Percentiles rank a stretch among this genome's conserved stretches.
Conservation (phyloP, 371 early-diverging fungal genomes). For the Fennellomyces sp. region DNA sequence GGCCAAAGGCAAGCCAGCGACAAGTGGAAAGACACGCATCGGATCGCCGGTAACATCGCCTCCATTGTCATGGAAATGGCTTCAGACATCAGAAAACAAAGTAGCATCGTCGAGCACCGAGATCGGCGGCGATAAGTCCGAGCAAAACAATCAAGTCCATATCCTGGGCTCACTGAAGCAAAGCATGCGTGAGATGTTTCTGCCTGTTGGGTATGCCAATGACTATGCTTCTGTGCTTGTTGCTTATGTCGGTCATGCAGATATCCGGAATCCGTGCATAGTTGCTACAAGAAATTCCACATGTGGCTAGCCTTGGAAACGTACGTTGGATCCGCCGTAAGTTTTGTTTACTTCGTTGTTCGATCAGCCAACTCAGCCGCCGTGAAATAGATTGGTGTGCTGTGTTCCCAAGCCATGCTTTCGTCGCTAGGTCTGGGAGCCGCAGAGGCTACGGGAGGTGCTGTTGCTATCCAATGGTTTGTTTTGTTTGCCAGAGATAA, state of each 20-base stretch:
- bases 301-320: slow-evolving; percentile 70
- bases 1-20: slow-evolving; percentile 45
- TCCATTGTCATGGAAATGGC: slow-evolving; percentile 55
- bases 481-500: no score
- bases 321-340: slow-evolving; percentile 65
- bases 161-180: slow-evolving; percentile 36
- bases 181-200: slow-evolving; percentile 61
- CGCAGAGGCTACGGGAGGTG: slow-evolving; percentile 62
- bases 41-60: slow-evolving; percentile 46
- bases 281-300: slow-evolving; percentile 63
- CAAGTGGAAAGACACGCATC: slow-evolving; percentile 34
- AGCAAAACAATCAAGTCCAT: neutral
- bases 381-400: slow-evolving; percentile 59
- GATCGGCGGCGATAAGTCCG: neutral
- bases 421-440: slow-evolving; percentile 61
- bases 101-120: slow-evolving; percentile 3
- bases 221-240: neutral
- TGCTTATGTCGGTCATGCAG: slow-evolving; percentile 5
- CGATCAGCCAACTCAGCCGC: no score
- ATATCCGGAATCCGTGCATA: slow-evolving; percentile 54
- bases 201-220: slow-evolving; percentile 60
- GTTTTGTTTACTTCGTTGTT: slow-evolving; percentile 1
- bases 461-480: slow-evolving; percentile 75
- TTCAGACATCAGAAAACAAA: slow-evolving; percentile 16
- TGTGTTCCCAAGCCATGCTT: slow-evolving; percentile 77